Conservation (phyloP, 129 eudicot species). For the Heracleum sosnowskyi region DNA sequence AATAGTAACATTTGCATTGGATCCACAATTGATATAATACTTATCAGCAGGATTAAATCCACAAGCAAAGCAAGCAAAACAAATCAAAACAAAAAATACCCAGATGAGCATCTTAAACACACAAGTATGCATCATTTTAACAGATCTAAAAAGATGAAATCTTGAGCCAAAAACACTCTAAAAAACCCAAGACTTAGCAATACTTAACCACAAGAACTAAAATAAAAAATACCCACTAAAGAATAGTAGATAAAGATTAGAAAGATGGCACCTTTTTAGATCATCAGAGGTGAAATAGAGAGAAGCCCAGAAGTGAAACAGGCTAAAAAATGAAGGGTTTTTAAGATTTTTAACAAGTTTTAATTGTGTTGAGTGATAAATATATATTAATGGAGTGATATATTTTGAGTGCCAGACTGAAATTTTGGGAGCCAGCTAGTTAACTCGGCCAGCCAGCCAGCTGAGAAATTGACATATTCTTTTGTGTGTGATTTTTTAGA, state of each 20-base stretch:
- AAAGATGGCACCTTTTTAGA: conserved; percentile 30
- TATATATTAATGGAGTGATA: not conserved
- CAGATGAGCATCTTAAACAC: conserved; percentile 27
- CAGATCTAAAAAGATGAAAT: conserved; percentile 1
- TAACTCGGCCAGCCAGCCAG: conserved; percentile 36
- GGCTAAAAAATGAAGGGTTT: conserved; percentile 10
- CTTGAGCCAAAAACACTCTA: not conserved
- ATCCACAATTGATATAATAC: conserved; percentile 72
- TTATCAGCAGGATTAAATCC: conserved; percentile 53
- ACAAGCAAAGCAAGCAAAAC: conserved; percentile 21
- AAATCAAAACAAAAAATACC: conserved; percentile 19
- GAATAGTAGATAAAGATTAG: conserved; percentile 12
- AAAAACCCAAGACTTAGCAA: conserved; percentile 9
- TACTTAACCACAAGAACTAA: not conserved
- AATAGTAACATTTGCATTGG: conserved; percentile 42
- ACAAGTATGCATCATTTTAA: conserved; percentile 29
- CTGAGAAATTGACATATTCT: conserved; percentile 37
- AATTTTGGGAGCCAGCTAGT: conserved; percentile 20
- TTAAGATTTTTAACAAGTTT: not conserved
- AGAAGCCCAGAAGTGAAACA: conserved; percentile 17
- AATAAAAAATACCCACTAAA: conserved; percentile 13
- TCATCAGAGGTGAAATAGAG: conserved; percentile 23
- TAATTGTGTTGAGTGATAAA: not conserved
- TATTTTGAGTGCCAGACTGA: conserved; percentile 8
- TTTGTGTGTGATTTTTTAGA: not conserved